phyloP scores from a whole-genome alignment of 768 basidiomycete species.

The Hypholoma fasciculare region DNA sequence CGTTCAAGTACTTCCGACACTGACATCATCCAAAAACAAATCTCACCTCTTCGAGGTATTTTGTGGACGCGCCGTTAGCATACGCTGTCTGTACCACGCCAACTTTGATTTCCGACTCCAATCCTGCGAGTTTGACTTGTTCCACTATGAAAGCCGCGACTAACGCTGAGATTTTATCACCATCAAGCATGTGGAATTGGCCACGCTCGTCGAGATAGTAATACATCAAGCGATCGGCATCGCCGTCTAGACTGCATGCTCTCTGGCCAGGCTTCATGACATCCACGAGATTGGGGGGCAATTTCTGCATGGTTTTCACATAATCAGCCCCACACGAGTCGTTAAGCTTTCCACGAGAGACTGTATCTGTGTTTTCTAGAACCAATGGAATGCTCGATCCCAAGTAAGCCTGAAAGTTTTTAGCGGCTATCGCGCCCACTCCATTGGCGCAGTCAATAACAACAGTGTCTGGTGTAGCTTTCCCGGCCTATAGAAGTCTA shows the following conservation, averaged over 20 bases:
- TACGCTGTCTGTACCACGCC: conserved; percentile 99
- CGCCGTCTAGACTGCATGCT: conserved; percentile 94
- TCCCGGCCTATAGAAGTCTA: conserved; percentile 49
- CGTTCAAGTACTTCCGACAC: conserved; percentile 8
- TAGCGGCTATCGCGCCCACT: conserved; percentile 79
- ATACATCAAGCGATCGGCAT: conserved; percentile 96
- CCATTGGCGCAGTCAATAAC: conserved; percentile 99
- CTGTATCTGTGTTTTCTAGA: conserved; percentile 68
- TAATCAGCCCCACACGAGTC: conserved; percentile 91
- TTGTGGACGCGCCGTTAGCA: conserved; percentile 96
- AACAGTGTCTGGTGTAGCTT: conserved; percentile 55
- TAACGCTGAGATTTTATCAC: conserved; percentile 96
- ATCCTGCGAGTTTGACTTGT: conserved; percentile 80
- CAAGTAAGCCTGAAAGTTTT: conserved; percentile 59
- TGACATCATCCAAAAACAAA: conserved; percentile 1
- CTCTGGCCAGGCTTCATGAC: conserved; percentile 71
- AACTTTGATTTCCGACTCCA: conserved; percentile 76
- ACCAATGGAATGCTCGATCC: conserved; percentile 59
- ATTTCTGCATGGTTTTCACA: conserved; percentile 89
- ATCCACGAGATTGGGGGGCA: conserved; percentile 74
- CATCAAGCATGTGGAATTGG: conserved; percentile 90
- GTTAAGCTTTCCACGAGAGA: conserved; percentile 76
- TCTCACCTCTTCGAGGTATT: conserved; percentile 80
- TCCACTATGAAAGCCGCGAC: conserved; percentile 93
- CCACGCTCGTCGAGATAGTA: conserved; percentile 82